Percentiles rank a stretch among this genome's conserved stretches.
Evolutionary conservation across 23 red algal species (phyloP).

Genomic region (Gracilaria caudata): DNA sequence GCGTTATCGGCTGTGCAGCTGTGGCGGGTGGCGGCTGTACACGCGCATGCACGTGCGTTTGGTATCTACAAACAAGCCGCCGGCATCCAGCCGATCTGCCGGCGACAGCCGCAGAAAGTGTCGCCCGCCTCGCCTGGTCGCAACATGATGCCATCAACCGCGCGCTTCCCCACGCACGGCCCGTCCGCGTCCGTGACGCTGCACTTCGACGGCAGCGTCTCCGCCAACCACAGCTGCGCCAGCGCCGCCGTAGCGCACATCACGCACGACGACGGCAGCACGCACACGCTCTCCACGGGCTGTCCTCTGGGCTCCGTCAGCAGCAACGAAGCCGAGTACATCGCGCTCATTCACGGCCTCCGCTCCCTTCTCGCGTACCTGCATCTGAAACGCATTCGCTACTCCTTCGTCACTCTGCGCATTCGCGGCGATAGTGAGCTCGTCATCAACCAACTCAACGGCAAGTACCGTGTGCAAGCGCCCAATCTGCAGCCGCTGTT

Average conservation of each 20-base stretch:
- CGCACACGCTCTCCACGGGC: neutral
- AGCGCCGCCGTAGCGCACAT: neutral
- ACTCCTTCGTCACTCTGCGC: neutral
- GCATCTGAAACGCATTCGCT: neutral
- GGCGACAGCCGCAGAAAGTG: too few relatives aligned
- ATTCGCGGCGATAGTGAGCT: neutral
- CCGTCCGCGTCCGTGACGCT: neutral
- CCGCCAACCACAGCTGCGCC: neutral
- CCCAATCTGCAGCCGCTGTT: neutral
- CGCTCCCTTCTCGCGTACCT: neutral
- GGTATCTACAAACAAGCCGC: too few relatives aligned
- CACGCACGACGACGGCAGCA: neutral
- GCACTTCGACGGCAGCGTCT: neutral
- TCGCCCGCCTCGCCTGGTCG: too few relatives aligned
- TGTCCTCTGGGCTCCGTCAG: neutral
- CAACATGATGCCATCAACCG: neutral
- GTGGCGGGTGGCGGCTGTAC: too few relatives aligned
- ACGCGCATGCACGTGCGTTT: too few relatives aligned
- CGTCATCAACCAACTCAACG: neutral
- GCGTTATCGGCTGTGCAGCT: too few relatives aligned
- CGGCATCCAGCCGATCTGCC: too few relatives aligned
- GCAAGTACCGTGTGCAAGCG: neutral
- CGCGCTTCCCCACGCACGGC: neutral
- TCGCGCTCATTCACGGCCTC: neutral
- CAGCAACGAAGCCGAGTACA: slow-evolving; percentile 2